Evolutionary conservation across 2,329 filamentous ascomycete species (phyloP).

Genomic region (Teratosphaeria destructans): DNA sequence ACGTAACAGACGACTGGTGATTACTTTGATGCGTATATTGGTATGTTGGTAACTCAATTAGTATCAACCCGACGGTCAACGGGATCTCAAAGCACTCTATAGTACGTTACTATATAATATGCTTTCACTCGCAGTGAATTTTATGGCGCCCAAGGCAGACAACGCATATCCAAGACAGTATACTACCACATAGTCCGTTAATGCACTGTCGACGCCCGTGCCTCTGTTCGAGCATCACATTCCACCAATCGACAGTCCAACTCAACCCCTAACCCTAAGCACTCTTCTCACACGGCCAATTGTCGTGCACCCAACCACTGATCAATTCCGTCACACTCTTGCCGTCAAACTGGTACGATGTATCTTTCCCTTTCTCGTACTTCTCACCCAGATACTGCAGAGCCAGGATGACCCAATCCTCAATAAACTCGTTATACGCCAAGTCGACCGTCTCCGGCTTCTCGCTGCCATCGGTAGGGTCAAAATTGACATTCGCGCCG

Average conservation of each 20-base stretch:
- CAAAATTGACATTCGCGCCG: slow-evolving; percentile 56
- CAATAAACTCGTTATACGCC: slow-evolving; percentile 84
- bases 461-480: slow-evolving; percentile 13
- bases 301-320: slow-evolving; percentile 46
- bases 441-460: slow-evolving; percentile 69
- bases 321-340: slow-evolving; percentile 48
- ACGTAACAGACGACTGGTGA: no score
- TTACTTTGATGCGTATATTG: no score
- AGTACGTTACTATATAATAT: no score
- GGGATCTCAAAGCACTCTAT: no score
- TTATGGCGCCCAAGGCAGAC: no score
- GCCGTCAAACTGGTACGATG: slow-evolving; percentile 39
- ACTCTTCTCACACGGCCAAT: slow-evolving; percentile 37
- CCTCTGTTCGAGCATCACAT: neutral
- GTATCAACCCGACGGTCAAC: no score
- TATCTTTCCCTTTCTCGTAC: slow-evolving; percentile 41
- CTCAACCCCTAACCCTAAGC: neutral
- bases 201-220: neutral
- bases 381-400: slow-evolving; percentile 51
- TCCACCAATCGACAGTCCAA: neutral
- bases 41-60: no score
- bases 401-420: slow-evolving; percentile 69
- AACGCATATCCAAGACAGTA: no score
- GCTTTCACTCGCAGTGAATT: no score
- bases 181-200: no score